These are phyloP conservation scores for Solidago caesia DNA, from an alignment of 129 eudicot species.

Conservation along the genomic window DNA sequence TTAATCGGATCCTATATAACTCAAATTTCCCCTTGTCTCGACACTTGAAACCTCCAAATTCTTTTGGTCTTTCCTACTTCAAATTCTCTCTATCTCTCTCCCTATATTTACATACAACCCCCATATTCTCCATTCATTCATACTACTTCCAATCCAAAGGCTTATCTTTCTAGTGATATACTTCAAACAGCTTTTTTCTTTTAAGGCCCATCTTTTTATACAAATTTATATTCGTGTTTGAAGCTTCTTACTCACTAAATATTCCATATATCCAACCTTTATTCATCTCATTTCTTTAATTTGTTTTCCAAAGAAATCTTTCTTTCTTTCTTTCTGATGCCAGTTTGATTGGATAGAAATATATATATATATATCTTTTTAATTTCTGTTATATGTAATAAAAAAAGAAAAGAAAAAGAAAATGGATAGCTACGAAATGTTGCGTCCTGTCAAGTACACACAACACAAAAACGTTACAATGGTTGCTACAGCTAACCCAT, in stretches of 20 bases:
- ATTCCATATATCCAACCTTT: background rate
- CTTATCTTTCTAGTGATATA: too few species aligned
- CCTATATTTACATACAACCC: too few species aligned
- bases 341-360: background rate
- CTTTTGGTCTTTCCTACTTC: background rate
- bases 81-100: too few species aligned
- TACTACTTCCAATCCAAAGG: too few species aligned
- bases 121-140: too few species aligned
- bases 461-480: conserved; percentile 56
- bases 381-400: background rate
- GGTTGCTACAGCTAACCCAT: conserved; percentile 24
- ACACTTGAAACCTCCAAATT: conserved; percentile 39
- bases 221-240: conserved; percentile 24
- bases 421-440: conserved; percentile 47
- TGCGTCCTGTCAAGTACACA: conserved; percentile 71
- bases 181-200: conserved; percentile 10
- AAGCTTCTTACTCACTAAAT: conserved; percentile 45
- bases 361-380: conserved; percentile 1
- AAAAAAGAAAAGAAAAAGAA: background rate
- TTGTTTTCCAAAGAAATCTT: background rate
- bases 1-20: conserved; percentile 71
- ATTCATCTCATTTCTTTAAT: background rate
- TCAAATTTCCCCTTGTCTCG: conserved; percentile 34
- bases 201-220: conserved; percentile 31
- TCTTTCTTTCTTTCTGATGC: conserved; percentile 13